These are phyloP conservation scores for Suillus sp. DNA, from an alignment of 768 basidiomycete species.

Conservation along the genomic window DNA sequence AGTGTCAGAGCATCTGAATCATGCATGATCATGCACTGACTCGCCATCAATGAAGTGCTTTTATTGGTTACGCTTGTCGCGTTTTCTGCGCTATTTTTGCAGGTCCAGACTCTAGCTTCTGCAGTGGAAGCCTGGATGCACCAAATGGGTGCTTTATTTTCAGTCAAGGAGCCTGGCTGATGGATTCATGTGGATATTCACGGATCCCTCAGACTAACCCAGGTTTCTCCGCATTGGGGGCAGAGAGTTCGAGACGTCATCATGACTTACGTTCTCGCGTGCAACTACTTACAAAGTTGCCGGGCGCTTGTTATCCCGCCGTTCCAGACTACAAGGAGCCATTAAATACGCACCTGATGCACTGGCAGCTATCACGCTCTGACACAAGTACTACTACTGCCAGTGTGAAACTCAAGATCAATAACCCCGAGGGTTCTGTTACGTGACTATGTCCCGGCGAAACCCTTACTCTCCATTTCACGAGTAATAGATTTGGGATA, in stretches of 20 bases:
- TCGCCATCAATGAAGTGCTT: neutral
- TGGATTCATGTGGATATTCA: neutral
- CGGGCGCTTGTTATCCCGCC: neutral
- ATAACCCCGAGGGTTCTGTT: neutral
- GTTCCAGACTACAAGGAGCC: neutral
- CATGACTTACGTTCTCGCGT: neutral
- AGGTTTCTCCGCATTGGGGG: neutral
- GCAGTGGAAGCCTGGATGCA: neutral
- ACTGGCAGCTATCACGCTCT: neutral
- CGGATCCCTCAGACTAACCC: neutral
- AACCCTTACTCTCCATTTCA: neutral
- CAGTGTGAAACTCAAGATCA: neutral
- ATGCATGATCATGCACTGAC: neutral
- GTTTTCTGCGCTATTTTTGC: neutral
- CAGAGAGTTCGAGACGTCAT: neutral
- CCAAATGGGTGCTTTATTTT: neutral
- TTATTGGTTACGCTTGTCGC: neutral
- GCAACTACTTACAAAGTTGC: neutral
- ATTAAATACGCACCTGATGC: too few species aligned
- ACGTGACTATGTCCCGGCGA: neutral
- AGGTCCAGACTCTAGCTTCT: neutral
- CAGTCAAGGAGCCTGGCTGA: neutral
- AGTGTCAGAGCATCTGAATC: neutral
- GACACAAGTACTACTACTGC: neutral
- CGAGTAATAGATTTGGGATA: neutral